Conservation (phyloP, 2,329 filamentous ascomycete genomes). For the Sordariomycetes sp. region DNA sequence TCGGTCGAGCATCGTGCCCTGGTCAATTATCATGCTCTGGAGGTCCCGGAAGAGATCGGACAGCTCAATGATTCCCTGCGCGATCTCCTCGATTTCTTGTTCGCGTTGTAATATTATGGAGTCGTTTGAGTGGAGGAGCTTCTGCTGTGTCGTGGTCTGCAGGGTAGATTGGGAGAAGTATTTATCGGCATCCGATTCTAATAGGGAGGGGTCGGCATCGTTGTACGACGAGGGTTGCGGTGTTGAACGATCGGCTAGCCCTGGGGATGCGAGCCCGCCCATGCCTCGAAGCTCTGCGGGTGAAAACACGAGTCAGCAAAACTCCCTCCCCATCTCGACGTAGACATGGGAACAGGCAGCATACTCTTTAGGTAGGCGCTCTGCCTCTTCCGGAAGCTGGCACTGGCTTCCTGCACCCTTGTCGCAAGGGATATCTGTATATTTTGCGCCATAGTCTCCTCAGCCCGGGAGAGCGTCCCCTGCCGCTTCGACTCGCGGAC, state of each 20-base stretch:
- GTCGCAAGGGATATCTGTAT: constrained; percentile 86
- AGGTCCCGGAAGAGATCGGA: constrained; percentile 95
- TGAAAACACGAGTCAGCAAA: neutral
- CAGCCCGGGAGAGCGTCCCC: constrained; percentile 64
- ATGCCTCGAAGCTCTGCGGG: constrained; percentile 61
- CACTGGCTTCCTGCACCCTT: constrained; percentile 83
- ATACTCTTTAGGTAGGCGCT: constrained; percentile 89
- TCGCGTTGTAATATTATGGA: constrained; percentile 82
- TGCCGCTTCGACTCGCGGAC: constrained; percentile 68
- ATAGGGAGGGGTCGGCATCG: constrained; percentile 71
- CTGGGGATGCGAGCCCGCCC: constrained; percentile 43
- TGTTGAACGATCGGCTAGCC: constrained; percentile 41
- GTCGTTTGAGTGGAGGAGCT: constrained; percentile 65
- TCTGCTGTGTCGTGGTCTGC: constrained; percentile 63
- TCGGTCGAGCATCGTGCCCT: constrained; percentile 82
- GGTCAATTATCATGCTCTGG: constrained; percentile 89
- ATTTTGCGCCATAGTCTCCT: constrained; percentile 93
- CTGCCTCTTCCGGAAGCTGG: constrained; percentile 92
- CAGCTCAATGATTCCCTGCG: constrained; percentile 93
- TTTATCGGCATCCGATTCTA: constrained; percentile 89
- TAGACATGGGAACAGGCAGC: neutral
- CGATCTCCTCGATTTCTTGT: constrained; percentile 94
- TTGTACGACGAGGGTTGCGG: constrained; percentile 42
- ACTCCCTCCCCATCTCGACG: neutral
- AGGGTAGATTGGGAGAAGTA: constrained; percentile 85